Base-by-base conservation (phyloP, 164 flowering plant species). In the Berberis thunbergii region DNA sequence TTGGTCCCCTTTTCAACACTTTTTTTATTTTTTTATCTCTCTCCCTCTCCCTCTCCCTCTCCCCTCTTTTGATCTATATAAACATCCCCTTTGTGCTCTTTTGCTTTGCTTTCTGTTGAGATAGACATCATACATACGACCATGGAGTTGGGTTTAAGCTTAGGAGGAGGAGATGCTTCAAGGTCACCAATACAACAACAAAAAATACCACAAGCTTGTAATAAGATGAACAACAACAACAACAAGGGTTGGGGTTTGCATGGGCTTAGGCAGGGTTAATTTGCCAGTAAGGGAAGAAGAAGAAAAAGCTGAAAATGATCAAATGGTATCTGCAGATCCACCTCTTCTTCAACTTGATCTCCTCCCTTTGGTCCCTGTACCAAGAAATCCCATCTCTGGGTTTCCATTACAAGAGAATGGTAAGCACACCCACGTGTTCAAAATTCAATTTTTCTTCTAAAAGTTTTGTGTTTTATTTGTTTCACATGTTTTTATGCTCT, bases 141-240 rank as follows among this genome's bases (percentile, higher is more conserved):
- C 38, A 83, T 86, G 91, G 88, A 86, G 82, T 72, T 86, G 48
- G 91, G 80, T 64, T 67, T 86, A 70, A 82, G 83, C 64, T 71
- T 84, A 7, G 88, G 91, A 7, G 85, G 77, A 7, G 88, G 91
- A 7, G 85, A 79, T 41, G 43, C 73, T n/a, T 72, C 87, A 1
- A 78, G 73, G 67, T 62, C 82, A 10, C 67, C 81, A 38, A 72
- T 81, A 43, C 8, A 74, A 6, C 71, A 75, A 49, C 59, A 77
- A 46, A 81, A 78, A 52, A 81, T 73, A 3, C 43, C 68, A 26
- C 26, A 26, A 26, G 26, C 26, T 26, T 26, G 26, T 26, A 26
- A 26, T 10, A 64, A 61, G 6, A 80, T 61, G 53, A 60, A 62
- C 5, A 56, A 60, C 0, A 54, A 38, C 4, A 56, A 62, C 1